phyloP scores from a whole-genome alignment of 2,329 filamentous ascomycete species.

The Neofusicoccum laricinum region DNA sequence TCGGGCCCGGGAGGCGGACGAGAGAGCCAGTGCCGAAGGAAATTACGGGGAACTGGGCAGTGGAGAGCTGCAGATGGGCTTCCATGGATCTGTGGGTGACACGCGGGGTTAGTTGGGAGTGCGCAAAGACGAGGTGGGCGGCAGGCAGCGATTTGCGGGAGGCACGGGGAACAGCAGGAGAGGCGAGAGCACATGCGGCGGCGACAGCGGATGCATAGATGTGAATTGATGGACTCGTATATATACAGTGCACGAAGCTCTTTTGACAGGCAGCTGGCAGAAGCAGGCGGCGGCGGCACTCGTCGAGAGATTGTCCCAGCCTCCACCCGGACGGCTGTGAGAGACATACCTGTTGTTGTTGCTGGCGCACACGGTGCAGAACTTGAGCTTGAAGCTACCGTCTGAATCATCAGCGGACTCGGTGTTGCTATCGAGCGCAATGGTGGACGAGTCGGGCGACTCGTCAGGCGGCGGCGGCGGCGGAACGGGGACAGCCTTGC shows the following conservation, averaged over 20 bases:
- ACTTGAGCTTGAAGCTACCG: slow-evolving; percentile 80
- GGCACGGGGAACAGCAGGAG: not conserved
- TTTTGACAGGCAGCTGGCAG: not conserved
- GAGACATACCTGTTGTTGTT: slow-evolving; percentile 83
- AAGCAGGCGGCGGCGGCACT: not conserved
- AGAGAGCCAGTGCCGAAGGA: slow-evolving; percentile 96
- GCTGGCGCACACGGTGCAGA: slow-evolving; percentile 98
- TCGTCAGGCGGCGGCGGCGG: slow-evolving; percentile 47
- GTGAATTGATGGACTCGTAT: slow-evolving; percentile 10
- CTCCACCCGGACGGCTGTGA: not conserved
- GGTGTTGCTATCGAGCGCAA: slow-evolving; percentile 28
- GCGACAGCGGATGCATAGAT: not conserved
- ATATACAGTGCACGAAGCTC: not conserved
- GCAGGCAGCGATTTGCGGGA: not conserved
- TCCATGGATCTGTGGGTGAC: slow-evolving; percentile 75
- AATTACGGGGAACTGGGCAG: slow-evolving; percentile 85
- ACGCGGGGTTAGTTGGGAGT: slow-evolving; percentile 21
- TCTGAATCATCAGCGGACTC: slow-evolving; percentile 29
- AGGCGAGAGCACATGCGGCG: slow-evolving; percentile 3
- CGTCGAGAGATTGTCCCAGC: not conserved
- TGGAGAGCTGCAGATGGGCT: slow-evolving; percentile 88
- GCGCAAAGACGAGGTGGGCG: not conserved
- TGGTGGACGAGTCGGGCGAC: slow-evolving; percentile 29
- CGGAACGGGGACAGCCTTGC: slow-evolving; percentile 40
- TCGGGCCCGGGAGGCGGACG: slow-evolving; percentile 87